phyloP scores from a whole-genome alignment of 1,284 basidiomycete species.

The Boletus smithii region DNA sequence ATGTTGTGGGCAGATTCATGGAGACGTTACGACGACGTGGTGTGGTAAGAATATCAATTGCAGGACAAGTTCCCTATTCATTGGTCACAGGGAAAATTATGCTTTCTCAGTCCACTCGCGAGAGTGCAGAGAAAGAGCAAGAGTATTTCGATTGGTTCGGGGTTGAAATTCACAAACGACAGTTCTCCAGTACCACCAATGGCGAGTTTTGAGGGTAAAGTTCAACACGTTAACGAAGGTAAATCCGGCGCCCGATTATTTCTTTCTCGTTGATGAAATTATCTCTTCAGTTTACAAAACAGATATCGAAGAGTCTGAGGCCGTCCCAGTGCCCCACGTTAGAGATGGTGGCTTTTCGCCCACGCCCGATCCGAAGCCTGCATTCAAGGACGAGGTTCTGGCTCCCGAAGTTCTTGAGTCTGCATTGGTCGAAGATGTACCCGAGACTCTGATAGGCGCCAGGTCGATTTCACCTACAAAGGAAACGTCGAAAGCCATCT shows the following conservation, averaged over 20 bases:
- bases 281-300: slow-evolving; percentile 30
- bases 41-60: slow-evolving; percentile 36
- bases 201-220: slow-evolving; percentile 34
- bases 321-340: neutral
- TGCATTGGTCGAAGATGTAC: neutral
- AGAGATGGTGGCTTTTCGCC: neutral
- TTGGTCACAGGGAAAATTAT: slow-evolving; percentile 26
- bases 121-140: slow-evolving; percentile 17
- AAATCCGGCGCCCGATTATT: neutral
- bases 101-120: slow-evolving; percentile 21
- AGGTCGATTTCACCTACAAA: neutral
- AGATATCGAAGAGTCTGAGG: slow-evolving; percentile 18
- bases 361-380: neutral
- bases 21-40: slow-evolving; percentile 40
- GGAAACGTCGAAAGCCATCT: neutral
- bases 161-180: slow-evolving; percentile 23
- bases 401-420: neutral
- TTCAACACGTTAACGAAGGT: slow-evolving; percentile 33
- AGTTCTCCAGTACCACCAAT: slow-evolving; percentile 23
- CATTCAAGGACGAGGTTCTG: neutral
- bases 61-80: slow-evolving; percentile 6
- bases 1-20: slow-evolving; percentile 38
- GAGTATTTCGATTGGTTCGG: slow-evolving; percentile 30
- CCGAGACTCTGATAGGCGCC: neutral
- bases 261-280: neutral